Base-by-base conservation (phyloP, 1,284 basidiomycete species). In the Puccinia novopanici region DNA sequence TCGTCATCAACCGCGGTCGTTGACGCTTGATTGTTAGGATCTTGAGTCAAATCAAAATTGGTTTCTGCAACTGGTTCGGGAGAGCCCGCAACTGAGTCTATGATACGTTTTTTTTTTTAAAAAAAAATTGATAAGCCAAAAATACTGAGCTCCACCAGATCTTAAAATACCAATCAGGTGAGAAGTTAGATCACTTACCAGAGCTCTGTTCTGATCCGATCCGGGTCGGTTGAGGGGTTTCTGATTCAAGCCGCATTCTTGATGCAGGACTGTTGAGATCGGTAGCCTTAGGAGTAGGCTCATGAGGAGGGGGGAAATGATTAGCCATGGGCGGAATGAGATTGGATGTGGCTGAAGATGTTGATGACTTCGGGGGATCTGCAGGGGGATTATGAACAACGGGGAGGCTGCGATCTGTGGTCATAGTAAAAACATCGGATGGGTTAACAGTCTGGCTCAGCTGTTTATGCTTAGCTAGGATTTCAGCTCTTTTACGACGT, bases 401-500 rank as follows among this genome's bases (percentile, higher is more conserved):
- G 55, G 55, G 40, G 54, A 57, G 40, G 68, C 68, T 72, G 77
- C 17, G 77, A 71, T 63, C 77, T 68, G 77, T 72, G 40, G 77
- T 57, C 50, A 78, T 52, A 79, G 76, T 71, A 79, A 63, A 79
- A 79, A 79, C 65, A 79, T 79, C 50, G 76, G 67, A 79, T 67
- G 76, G 54, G 76, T 79, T 79, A 79, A 79, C 67, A 61, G 52
- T 59, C 54, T 71, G 76, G 50, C 30, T 40, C 27, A 71, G 68
- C 59, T 80, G 78, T 50, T 75, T 75, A 80, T 80, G 78, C 40
- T 80, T 80, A 73, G 78, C 78, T 80, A 80, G 50, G 70, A 80
- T 80, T 61, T 72, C 78, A 80, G 78, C 78, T 80, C 78, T 72
- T 80, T 80, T 80, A 73, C 78, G 68, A 73, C 78, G 78, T 73